phyloP scores from a whole-genome alignment of 2,329 filamentous ascomycete species.

The Gnomoniopsis smithogilvyi region DNA sequence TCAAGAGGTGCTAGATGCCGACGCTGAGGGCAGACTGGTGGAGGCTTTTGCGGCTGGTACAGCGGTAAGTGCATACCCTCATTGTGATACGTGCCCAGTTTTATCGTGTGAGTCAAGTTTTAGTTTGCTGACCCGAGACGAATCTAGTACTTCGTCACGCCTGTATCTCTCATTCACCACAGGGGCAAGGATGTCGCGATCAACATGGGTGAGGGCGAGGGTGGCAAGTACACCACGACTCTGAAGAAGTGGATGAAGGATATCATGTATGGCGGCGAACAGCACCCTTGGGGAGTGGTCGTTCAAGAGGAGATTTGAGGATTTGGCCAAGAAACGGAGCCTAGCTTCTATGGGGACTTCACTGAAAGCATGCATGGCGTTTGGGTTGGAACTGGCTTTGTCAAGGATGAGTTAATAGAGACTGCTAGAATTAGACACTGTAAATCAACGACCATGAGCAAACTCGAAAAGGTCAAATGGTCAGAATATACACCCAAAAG shows the following conservation, averaged over 20 bases:
- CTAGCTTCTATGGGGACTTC: background rate
- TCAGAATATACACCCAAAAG: background rate
- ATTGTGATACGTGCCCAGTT: background rate
- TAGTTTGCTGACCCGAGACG: slow-evolving; percentile 18
- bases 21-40: slow-evolving; percentile 70
- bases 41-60: slow-evolving; percentile 88
- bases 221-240: slow-evolving; percentile 53
- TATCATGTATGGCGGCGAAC: slow-evolving; percentile 70
- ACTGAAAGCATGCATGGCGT: slow-evolving; percentile 4
- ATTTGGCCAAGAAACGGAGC: background rate
- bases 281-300: slow-evolving; percentile 68
- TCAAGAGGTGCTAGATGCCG: slow-evolving; percentile 68
- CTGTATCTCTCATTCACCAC: slow-evolving; percentile 67
- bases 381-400: background rate
- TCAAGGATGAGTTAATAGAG: background rate
- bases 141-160: slow-evolving; percentile 64
- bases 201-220: slow-evolving; percentile 52
- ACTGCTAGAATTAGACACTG: background rate
- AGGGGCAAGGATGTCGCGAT: slow-evolving; percentile 61
- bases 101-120: background rate
- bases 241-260: slow-evolving; percentile 67
- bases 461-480: background rate
- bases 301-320: slow-evolving; percentile 52
- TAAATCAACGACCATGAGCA: background rate
- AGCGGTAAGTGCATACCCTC: slow-evolving; percentile 56